These are phyloP conservation scores for Thozetella sp. DNA, from an alignment of 495 filamentous ascomycete genomes.

Conservation along the genomic window DNA sequence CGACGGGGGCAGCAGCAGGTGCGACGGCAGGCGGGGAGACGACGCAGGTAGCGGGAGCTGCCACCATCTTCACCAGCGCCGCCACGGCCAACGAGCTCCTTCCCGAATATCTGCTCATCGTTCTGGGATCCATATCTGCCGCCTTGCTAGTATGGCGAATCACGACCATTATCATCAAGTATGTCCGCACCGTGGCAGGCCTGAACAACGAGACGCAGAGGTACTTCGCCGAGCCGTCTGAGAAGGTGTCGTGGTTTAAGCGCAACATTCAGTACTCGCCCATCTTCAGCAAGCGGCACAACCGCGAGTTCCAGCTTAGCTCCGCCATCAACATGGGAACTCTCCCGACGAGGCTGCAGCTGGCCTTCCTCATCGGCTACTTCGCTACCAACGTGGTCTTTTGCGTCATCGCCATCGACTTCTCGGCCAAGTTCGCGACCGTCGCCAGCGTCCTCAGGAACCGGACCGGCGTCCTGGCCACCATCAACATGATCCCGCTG, in stretches of 20 bases:
- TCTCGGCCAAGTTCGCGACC: slow-evolving; percentile 44
- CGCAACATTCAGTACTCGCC: slow-evolving; percentile 82
- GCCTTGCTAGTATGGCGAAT: slow-evolving; percentile 47
- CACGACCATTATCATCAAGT: slow-evolving; percentile 58
- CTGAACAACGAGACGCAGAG: slow-evolving; percentile 65
- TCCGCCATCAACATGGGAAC: slow-evolving; percentile 87
- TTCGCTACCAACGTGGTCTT: slow-evolving; percentile 77
- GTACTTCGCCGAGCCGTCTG: slow-evolving; percentile 51
- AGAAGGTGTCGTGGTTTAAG: slow-evolving; percentile 71
- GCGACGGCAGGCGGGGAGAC: slow-evolving; percentile 6
- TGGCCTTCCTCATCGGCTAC: slow-evolving; percentile 72
- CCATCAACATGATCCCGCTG: slow-evolving; percentile 73
- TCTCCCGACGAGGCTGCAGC: slow-evolving; percentile 83
- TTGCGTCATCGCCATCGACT: slow-evolving; percentile 74
- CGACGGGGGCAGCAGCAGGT: slow-evolving; percentile 1
- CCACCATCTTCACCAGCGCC: slow-evolving; percentile 5
- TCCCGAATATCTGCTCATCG: slow-evolving; percentile 46
- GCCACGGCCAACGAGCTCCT: slow-evolving; percentile 43
- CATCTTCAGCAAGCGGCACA: slow-evolving; percentile 80
- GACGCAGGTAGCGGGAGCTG: neutral
- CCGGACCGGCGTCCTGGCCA: slow-evolving; percentile 74
- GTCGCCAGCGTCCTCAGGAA: slow-evolving; percentile 58
- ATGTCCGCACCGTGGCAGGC: slow-evolving; percentile 74
- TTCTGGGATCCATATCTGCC: slow-evolving; percentile 42
- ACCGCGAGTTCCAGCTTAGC: slow-evolving; percentile 84